phyloP scores from a whole-genome alignment of 31 red algal species.

The Odonthalia washingtoniensis region DNA sequence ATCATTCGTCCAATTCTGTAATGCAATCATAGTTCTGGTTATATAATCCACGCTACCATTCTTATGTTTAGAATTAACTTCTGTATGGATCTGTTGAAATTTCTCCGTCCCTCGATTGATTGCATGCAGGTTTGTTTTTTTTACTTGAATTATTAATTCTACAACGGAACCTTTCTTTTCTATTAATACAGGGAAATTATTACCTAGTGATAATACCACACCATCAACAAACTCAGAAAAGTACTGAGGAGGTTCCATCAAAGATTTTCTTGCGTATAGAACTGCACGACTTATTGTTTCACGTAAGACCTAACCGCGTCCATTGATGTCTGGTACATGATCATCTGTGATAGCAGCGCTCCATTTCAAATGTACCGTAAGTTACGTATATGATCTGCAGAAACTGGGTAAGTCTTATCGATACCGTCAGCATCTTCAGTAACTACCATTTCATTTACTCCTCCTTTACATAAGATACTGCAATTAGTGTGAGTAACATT shows the following conservation, averaged over 20 bases:
- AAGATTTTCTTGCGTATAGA: constrained; percentile 88
- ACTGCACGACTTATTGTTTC: constrained; percentile 93
- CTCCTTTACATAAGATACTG: too few relatives aligned
- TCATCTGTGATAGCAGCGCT: constrained; percentile 98
- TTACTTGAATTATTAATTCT: constrained; percentile 84
- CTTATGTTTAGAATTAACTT: too few relatives aligned
- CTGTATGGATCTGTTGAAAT: constrained; percentile 75
- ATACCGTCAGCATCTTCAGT: constrained; percentile 80
- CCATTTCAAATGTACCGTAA: too few relatives aligned
- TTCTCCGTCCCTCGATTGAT: constrained; percentile 87
- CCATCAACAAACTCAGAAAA: constrained; percentile 77
- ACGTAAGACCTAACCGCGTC: constrained; percentile 95
- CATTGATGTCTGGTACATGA: constrained; percentile 88
- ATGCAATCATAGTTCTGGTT: constrained; percentile 81
- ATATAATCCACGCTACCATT: constrained; percentile 55
- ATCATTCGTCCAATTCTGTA: too few relatives aligned
- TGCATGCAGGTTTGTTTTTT: constrained; percentile 82
- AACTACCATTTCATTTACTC: too few relatives aligned
- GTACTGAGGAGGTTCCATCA: constrained; percentile 74
- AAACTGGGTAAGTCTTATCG: constrained; percentile 98
- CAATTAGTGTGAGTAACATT: too few relatives aligned
- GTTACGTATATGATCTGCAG: constrained; percentile 95
- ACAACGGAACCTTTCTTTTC: constrained; percentile 74
- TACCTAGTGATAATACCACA: constrained; percentile 69
- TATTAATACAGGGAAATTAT: constrained; percentile 85